Evolutionary conservation across 1,284 basidiomycete genomes (phyloP), one percentile per base, ranked within the genome.

Genomic region (Trametes sp.): DNA sequence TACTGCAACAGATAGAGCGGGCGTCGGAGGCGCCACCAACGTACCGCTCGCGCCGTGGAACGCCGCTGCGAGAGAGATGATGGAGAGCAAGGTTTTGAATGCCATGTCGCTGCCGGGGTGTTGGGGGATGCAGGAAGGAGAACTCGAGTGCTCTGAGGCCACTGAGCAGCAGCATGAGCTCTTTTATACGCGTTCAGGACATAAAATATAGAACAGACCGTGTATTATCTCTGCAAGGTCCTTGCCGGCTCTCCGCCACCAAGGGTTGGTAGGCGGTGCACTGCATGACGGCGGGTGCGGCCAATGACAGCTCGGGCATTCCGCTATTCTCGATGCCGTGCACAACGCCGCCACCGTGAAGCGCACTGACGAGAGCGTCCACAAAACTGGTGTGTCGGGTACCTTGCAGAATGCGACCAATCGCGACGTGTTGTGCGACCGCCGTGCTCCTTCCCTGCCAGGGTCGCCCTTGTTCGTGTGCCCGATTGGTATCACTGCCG

Each of bases 21-120:
- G 31, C 14, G 1, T 26, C 38, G 21, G n/a, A 4, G 21, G 21
- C 4, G 5, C 14, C 9, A 7, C 0, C 19, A 9, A 38, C 62
- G 4, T 24, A 67, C 62, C 65, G 31, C 28, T 57, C 21, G 57
- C 50, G 26, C 58, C 57, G 24, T 64, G 63, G 33, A 62, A 42
- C 7, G 52, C 52, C 5, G 62, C 62, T 13, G 42, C 31, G n/a
- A 67, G 31, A n/a, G 65, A 57, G n/a, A 67, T 31, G 28, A 59
- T 29, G 36, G 63, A 38, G 38, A 63, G 53, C 45, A 67, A 49
- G 13, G 52, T 26, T n/a, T 23, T 59, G 59, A 67, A 67, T 31
- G 58, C 54, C 65, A 67, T 67, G 23, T 50, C 42, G 45, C 21
- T 38, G 21, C 19, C 46, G 35, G 24, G 29, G 2, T 46, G 10